phyloP scores from a whole-genome alignment of 2,329 filamentous ascomycete species.

The Pseudogymnoascus sp. region DNA sequence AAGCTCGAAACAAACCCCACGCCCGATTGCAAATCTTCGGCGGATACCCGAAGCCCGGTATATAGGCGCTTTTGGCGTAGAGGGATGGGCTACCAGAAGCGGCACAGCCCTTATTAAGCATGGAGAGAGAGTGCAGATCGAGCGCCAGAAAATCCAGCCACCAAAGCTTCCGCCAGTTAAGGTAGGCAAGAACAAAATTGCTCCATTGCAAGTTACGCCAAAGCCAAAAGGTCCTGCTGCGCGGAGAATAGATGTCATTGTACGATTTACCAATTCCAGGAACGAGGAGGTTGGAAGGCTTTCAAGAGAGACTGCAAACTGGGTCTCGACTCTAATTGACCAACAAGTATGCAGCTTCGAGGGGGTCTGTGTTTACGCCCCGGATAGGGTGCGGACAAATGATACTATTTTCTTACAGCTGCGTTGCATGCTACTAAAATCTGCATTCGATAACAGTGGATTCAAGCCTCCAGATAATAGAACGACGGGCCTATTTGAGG shows the following conservation, averaged over 20 bases:
- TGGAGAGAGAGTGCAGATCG: conserved; percentile 76
- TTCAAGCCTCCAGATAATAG: conserved; percentile 63
- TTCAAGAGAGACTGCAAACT: conserved; percentile 77
- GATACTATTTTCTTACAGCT: conserved; percentile 93
- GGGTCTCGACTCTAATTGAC: conserved; percentile 88
- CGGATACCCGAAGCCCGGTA: conserved; percentile 57
- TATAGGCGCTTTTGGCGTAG: conserved; percentile 84
- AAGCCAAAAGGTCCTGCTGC: conserved; percentile 37
- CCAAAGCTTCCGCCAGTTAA: conserved; percentile 40
- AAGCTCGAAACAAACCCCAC: conserved; percentile 17
- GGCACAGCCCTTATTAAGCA: conserved; percentile 68
- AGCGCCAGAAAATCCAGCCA: conserved; percentile 69
- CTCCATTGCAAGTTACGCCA: conserved; percentile 17
- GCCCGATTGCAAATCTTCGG: neutral
- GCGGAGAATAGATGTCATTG: conserved; percentile 73
- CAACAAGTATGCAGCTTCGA: conserved; percentile 84
- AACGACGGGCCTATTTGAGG: conserved; percentile 67
- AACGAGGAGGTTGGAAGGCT: conserved; percentile 82
- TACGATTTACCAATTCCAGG: conserved; percentile 73
- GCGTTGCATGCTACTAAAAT: conserved; percentile 63
- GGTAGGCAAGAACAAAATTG: conserved; percentile 33
- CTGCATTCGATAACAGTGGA: conserved; percentile 60
- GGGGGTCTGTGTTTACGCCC: conserved; percentile 80
- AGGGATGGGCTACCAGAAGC: conserved; percentile 85
- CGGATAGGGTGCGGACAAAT: conserved; percentile 76